These are phyloP conservation scores for Sanghuangporus baumii DNA, from an alignment of 1,284 basidiomycete species.

Conservation along the genomic window DNA sequence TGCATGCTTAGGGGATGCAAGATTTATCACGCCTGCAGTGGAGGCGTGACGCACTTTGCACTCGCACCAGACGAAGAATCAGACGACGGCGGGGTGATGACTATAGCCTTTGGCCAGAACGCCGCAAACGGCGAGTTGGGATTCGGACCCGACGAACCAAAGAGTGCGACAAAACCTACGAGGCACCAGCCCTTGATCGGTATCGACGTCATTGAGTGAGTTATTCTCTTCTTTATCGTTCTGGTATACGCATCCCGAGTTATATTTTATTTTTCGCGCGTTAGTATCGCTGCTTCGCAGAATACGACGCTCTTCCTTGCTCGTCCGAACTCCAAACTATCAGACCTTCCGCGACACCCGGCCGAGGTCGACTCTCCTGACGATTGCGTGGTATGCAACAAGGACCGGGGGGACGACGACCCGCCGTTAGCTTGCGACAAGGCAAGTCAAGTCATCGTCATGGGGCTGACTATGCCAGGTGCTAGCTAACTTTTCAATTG, in stretches of 20 bases:
- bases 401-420: conserved; percentile 63
- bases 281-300: conserved; percentile 76
- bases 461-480: too few species aligned
- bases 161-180: conserved; percentile 84
- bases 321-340: conserved; percentile 58
- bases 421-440: conserved; percentile 82
- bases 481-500: too few species aligned
- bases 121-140: conserved; percentile 81
- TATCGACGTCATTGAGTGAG: conserved; percentile 75
- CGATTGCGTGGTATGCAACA: conserved; percentile 67
- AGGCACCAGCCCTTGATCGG: conserved; percentile 66
- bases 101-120: conserved; percentile 84
- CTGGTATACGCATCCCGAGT: neutral
- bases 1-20: conserved; percentile 61
- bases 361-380: conserved; percentile 64
- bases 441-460: too few species aligned
- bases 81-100: conserved; percentile 69
- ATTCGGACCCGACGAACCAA: conserved; percentile 71
- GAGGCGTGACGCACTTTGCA: conserved; percentile 89
- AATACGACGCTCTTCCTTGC: conserved; percentile 83
- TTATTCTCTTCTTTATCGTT: conserved; percentile 11
- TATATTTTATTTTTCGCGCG: neutral
- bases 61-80: conserved; percentile 51
- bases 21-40: conserved; percentile 60
- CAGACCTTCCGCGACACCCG: conserved; percentile 73